Base-by-base conservation (phyloP, 345 rosid species). In the Hibiscus trionum region DNA sequence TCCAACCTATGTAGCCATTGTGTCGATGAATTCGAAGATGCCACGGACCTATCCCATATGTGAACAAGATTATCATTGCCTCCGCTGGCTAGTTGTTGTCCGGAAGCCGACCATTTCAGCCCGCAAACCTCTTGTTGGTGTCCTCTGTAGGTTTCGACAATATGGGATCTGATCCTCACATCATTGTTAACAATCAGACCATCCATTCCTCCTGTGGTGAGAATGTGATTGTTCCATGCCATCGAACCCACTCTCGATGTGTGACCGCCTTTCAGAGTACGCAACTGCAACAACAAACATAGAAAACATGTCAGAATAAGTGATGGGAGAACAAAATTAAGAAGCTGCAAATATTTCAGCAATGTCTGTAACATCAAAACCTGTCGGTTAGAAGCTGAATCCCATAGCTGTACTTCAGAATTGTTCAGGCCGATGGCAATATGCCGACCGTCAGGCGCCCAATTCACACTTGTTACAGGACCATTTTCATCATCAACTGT, bases 61-160 rank as follows among this genome's bases (percentile, higher is more conserved):
- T 77, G 81, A 31, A 86, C 71, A 31, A 82, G 66, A 52, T 83
- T 82, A 50, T 86, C 87, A 64, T 80, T 84, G 52, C 85, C 87
- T 68, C 89, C 87, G 10, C 87, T 86, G 1, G 89, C 87, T 75
- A 86, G 58, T 68, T 86, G 89, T 6, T 77, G 81, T 8, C 87
- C 87, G 14, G 87, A 83, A 35, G 77, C 80, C 24, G 87, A 86
- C 87, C 89, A 86, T 69, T 84, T 83, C 16, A 84, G 76, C 56
- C 90, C 86, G 26, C 85, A 86, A 47, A 86, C 84, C 72, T 79
- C 87, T 61, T 86, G 90, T 1, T 46, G 63, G 74, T 86, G 86
- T 8, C 87, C 87, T 58, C 79, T 65, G 57, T 84, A 86, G 1
- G 83, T 82, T 61, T 79, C 86, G 4, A 84, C 87, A 15, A 84